These are phyloP conservation scores for Styphnolobium japonicum DNA, from an alignment of 306 rosid genomes.

Conservation along the genomic window DNA sequence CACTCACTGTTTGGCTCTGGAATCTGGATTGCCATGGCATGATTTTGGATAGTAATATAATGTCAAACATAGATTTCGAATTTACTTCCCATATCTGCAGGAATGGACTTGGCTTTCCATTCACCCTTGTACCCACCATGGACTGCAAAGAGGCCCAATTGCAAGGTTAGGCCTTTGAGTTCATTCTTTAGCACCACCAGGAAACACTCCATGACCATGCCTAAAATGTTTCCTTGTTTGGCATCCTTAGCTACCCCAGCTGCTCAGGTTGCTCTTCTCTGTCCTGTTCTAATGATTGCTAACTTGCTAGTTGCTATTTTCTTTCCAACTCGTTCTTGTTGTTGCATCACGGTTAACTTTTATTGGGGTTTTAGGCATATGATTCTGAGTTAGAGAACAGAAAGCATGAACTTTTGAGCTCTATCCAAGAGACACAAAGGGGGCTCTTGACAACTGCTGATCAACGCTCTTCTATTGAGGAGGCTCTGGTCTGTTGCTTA, in stretches of 20 bases:
- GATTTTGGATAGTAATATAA: too few species aligned
- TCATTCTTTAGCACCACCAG: slow-evolving; percentile 1
- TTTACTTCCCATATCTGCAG: neutral
- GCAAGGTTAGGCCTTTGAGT: slow-evolving; percentile 17
- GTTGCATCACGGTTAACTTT: neutral
- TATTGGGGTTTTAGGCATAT: slow-evolving; percentile 37
- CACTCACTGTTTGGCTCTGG: neutral
- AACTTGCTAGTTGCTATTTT: neutral
- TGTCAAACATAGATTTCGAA: too few species aligned
- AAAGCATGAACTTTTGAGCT: slow-evolving; percentile 54
- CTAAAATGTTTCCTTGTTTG: slow-evolving; percentile 21
- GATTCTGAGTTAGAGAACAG: slow-evolving; percentile 61
- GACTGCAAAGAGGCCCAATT: slow-evolving; percentile 24
- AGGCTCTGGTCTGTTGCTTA: slow-evolving; percentile 57
- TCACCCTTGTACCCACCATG: slow-evolving; percentile 21
- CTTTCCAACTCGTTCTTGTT: neutral
- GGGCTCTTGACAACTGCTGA: slow-evolving; percentile 74
- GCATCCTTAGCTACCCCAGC: slow-evolving; percentile 32
- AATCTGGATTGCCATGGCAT: too few species aligned
- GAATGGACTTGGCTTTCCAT: slow-evolving; percentile 45
- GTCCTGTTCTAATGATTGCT: neutral
- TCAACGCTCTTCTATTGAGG: slow-evolving; percentile 78
- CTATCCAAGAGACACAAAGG: slow-evolving; percentile 74
- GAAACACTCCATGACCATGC: slow-evolving; percentile 20
- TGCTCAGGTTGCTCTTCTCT: slow-evolving; percentile 38